Evolutionary conservation across 1,284 basidiomycete genomes (phyloP), one percentile per base, ranked within the genome.

Genomic region (Ceratobasidium sp.): DNA sequence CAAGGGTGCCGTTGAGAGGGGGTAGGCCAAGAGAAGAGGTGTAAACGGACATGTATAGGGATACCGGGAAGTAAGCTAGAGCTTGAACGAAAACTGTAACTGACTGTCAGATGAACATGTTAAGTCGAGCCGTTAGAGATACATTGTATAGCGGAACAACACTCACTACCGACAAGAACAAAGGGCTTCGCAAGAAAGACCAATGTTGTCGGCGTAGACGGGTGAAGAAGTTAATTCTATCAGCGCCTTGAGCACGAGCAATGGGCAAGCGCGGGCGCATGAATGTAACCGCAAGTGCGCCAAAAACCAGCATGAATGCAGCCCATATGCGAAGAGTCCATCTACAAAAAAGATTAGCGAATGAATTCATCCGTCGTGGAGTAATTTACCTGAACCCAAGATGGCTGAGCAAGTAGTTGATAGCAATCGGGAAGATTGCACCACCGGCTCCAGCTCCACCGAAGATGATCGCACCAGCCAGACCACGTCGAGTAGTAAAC

Each of bases 261-360:
- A 74, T 30, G 7, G 73, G 73, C 23, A 72, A 26, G 26, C 73
- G 72, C 18, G 64, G 73, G 28, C 58, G 43, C 21, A 49, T 59
- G 43, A 50, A 58, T 38, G 41, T 30, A 4, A 75, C 23, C 32
- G 75, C 63, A 14, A 62, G 44, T n/a, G 73, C 76, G 49, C 66
- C 67, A 38, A 73, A 57, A 28, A 73, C 35, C 18, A 70, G n/a
- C 32, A 73, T 58, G 5, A 75, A 54, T 13, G 67, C 47, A 5
- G 76, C 75, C 62, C 73, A 77, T 21, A 77, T 67, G 13, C 78
- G 67, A 38, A 78, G 69, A 0, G 78, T 77, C 77, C 77, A 78
- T 41, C 73, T 70, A 28, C 1, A 11, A 5, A 38, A 38, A 11
- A 35, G 50, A 35, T 11, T 18, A 46, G 43, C 26, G 16, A 28